Conservation (phyloP, 768 basidiomycete genomes). For the Daedaleopsis sinensis region DNA sequence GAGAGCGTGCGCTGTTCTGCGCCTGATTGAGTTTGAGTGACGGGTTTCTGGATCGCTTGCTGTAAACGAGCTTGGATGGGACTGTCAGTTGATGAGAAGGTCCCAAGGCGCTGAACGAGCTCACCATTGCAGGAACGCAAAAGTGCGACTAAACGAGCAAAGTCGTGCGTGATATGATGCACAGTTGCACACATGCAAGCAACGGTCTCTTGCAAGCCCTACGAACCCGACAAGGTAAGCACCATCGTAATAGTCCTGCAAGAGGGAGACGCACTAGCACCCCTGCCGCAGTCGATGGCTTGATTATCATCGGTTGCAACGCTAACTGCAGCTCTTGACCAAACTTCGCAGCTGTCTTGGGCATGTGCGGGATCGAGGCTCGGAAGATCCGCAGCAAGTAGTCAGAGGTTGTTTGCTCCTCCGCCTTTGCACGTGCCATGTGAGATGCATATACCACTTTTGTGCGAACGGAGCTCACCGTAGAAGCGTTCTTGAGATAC, state of each 20-base stretch:
- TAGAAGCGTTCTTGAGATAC: constrained; percentile 82
- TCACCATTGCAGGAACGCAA: constrained; percentile 85
- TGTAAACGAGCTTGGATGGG: constrained; percentile 58
- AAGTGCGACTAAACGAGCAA: constrained; percentile 71
- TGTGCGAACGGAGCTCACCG: constrained; percentile 48
- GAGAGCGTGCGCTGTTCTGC: constrained; percentile 59
- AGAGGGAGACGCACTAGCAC: constrained; percentile 48
- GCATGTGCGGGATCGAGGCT: constrained; percentile 83
- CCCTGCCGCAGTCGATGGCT: constrained; percentile 71
- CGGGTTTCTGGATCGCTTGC: constrained; percentile 52
- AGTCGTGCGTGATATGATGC: constrained; percentile 86
- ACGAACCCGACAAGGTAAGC: constrained; percentile 55
- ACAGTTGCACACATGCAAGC: constrained; percentile 91
- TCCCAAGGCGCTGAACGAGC: constrained; percentile 20
- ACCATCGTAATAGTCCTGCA: background rate
- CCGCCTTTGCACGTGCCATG: constrained; percentile 49
- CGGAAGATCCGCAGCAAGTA: constrained; percentile 90
- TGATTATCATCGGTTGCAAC: constrained; percentile 90
- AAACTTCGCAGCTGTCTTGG: constrained; percentile 87
- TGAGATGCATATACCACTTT: background rate
- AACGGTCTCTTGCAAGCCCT: constrained; percentile 91
- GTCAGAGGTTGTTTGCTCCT: constrained; percentile 85
- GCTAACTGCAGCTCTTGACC: constrained; percentile 81
- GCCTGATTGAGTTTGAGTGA: constrained; percentile 41
- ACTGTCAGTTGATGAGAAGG: background rate